Base-by-base conservation (phyloP, 1,284 basidiomycete species). In the Leccinum subrobustum region DNA sequence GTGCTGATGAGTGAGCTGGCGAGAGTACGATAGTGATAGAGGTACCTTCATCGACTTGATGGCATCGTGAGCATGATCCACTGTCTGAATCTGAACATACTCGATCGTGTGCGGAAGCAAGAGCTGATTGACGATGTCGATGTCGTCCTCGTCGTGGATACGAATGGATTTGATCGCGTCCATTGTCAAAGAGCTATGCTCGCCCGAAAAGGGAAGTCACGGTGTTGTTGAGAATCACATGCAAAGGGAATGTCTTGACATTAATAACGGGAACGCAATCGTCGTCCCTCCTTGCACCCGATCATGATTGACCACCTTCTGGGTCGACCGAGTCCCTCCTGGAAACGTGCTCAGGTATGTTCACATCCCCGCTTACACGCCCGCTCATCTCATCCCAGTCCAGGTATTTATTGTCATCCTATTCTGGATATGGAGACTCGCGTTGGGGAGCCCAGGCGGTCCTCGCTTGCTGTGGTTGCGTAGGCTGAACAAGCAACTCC, bases 11-110 rank as follows among this genome's bases (percentile, higher is more conserved):
- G 25, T 9, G 18, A 11, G 48, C 2, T 23, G 37, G 52, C 9
- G 47, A n/a, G 14, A 35, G 6, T 35, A 12, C 4, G 1, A 29
- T 3, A 11, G 2, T 6, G 37, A 39, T 3, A 16, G 11, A 76
- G 39, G 7, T 54, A 87, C 92, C 82, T 92, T 93, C 95, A 97
- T 96, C 12, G 88, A 82, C 77, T 93, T 95, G 77, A 96, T 96
- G 6, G 93, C 94, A 71, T 93, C 90, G 75, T 92, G 89, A 0
- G 94, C 94, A 56, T 94, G 84, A 62, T 93, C 85, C 60, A 93
- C 80, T 18, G 86, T 83, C 35, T 83, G 78, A 55, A 96, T 88
- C 51, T 81, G 75, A 47, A 93, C 74, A 77, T 88, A 95, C 64
- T 88, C 82, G 35, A 89, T 87, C 1, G 83, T 83, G 73, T 96